These are phyloP conservation scores for Lichtheimia ornata DNA, from an alignment of 371 early-diverging fungal genomes.

Conservation along the genomic window DNA sequence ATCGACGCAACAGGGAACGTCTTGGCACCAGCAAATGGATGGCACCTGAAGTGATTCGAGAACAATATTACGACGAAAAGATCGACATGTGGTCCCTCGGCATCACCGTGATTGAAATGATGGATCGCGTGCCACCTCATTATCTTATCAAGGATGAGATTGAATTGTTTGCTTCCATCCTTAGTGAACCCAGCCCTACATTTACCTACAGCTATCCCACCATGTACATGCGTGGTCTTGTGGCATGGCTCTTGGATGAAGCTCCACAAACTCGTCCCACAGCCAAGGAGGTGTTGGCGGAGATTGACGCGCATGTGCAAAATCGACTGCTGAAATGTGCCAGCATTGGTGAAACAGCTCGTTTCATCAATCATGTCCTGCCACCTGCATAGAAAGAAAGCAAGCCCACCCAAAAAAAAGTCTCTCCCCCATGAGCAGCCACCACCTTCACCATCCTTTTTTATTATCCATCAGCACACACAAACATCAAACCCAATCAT, in stretches of 20 bases:
- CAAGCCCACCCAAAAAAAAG: background rate
- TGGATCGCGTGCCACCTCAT: conserved; percentile 57
- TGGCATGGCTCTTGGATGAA: conserved; percentile 55
- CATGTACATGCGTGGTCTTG: conserved; percentile 55
- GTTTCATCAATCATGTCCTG: conserved; percentile 47
- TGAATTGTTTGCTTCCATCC: conserved; percentile 44
- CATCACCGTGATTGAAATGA: conserved; percentile 60
- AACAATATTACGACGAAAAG: conserved; percentile 78
- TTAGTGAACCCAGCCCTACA: conserved; percentile 48
- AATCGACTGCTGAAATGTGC: conserved; percentile 41
- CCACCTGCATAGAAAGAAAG: conserved; percentile 23
- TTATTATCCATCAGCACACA: background rate
- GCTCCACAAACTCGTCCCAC: conserved; percentile 38
- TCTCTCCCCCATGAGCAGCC: background rate
- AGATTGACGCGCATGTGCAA: conserved; percentile 50
- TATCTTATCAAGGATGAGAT: conserved; percentile 51
- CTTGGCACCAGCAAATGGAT: conserved; percentile 98
- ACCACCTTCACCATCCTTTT: background rate
- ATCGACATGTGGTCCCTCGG: conserved; percentile 99
- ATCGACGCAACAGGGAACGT: conserved; percentile 69
- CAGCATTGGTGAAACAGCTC: conserved; percentile 32
- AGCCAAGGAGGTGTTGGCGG: conserved; percentile 41
- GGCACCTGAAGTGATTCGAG: conserved; percentile 94
- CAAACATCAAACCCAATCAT: background rate
- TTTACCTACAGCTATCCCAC: conserved; percentile 53